phyloP scores from a whole-genome alignment of 208 protist genomes.

The Tritrichomonas musculus region DNA sequence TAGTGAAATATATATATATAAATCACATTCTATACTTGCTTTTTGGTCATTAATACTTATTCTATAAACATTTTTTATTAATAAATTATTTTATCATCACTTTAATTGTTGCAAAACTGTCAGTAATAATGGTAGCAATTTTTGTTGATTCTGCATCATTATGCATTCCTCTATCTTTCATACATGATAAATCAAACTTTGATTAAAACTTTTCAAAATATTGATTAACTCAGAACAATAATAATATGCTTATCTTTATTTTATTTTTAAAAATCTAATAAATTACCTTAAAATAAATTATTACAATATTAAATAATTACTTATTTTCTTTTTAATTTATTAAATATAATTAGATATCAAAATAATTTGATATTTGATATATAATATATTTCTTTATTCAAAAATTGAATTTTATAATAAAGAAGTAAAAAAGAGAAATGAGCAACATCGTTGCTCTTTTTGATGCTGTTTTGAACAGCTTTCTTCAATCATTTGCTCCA shows the following conservation, averaged over 20 bases:
- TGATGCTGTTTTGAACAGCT: not conserved
- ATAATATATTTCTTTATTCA: not conserved
- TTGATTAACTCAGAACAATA: not conserved
- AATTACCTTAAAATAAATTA: not conserved
- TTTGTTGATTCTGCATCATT: not conserved
- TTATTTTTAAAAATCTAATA: not conserved
- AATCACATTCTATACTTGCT: not conserved
- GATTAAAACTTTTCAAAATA: not conserved
- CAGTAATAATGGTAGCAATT: not conserved
- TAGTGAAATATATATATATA: not conserved
- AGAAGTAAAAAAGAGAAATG: not conserved
- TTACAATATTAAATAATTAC: not conserved
- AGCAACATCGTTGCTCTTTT: not conserved
- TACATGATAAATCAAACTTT: not conserved
- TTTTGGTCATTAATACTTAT: not conserved
- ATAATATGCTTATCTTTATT: not conserved
- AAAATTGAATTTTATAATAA: not conserved
- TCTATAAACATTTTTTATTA: not conserved
- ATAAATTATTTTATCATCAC: not conserved
- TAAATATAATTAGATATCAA: not conserved
- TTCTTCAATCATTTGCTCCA: not conserved
- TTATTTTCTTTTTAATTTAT: not conserved
- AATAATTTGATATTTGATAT: not conserved
- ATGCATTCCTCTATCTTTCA: too few species aligned
- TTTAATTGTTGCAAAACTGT: too few species aligned